Base-by-base conservation (phyloP, 116 monocot species). In the Cymodocea nodosa region DNA sequence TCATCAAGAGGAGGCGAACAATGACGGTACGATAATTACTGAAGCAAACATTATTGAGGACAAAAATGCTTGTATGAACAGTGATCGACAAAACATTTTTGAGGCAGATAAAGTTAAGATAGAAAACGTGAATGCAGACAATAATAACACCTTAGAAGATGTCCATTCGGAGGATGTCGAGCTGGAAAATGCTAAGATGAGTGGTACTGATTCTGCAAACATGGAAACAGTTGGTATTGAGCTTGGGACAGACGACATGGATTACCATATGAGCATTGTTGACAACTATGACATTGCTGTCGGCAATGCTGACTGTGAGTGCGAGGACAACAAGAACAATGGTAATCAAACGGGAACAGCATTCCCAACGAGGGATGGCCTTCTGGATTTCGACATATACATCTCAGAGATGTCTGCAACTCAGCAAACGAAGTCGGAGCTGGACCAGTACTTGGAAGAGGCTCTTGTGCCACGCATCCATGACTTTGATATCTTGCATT, bases 381-480 rank as follows among this genome's bases (percentile, higher is more conserved):
- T 87, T 61, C 60, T 77, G 3, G 93, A 93, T 57, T 93, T 88
- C 65, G 93, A 93, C 50, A 81, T 83, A 5, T 93, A 81, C 51
- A 74, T 93, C 4, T 84, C 93, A 18, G 93, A 86, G 54, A 83
- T 74, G 59, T 68, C 73, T n/a, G 72, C 71, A 19, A 74, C 35
- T 37, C 78, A 84, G 48, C 74, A 78, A 18, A 73, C 81, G 34
- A 86, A 83, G 62, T 79, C 87, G 4, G 94, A 94, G 67, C 66
- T 94, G 50, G 94, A 89, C 14, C 94, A 89, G 72, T 94, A 89
- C 56, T 73, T 94, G 60, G 94, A 89, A 44, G 94, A 94, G 64
- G 64, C 76, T 54, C 82, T 94, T 59, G 73, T 82, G 9, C 81
- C 94, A n/a, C 82, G 89, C 4, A 78, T 75, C 70, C 82, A 82